These are phyloP conservation scores for Rhizopogon roseolus DNA, from an alignment of 768 basidiomycete species.

Conservation along the genomic window DNA sequence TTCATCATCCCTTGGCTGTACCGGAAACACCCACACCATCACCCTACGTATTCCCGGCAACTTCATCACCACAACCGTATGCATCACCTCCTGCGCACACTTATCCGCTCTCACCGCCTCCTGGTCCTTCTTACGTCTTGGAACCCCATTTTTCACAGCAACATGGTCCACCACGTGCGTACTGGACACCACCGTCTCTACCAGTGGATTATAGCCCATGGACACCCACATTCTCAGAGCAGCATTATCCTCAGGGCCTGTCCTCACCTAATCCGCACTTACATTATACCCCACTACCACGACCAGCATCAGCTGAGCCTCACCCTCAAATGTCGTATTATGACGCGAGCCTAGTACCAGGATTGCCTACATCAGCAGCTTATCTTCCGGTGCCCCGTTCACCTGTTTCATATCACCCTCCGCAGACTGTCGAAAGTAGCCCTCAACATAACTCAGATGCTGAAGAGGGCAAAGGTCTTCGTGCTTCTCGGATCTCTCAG, in stretches of 20 bases:
- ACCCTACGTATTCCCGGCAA: slow-evolving; percentile 3
- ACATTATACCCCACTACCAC: slow-evolving; percentile 35
- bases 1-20: slow-evolving; percentile 60
- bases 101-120: slow-evolving; percentile 22
- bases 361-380: slow-evolving; percentile 29
- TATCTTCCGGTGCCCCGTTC: slow-evolving; percentile 25
- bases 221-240: not conserved
- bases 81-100: slow-evolving; percentile 9
- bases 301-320: slow-evolving; percentile 51
- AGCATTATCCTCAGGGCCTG: not conserved
- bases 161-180: not conserved
- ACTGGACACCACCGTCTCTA: not conserved
- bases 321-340: slow-evolving; percentile 25
- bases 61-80: slow-evolving; percentile 16
- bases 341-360: slow-evolving; percentile 26
- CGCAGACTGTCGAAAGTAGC: slow-evolving; percentile 7
- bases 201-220: not conserved
- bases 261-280: slow-evolving; percentile 4
- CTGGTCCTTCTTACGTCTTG: slow-evolving; percentile 2
- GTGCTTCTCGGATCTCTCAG: slow-evolving; percentile 52
- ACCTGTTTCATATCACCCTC: slow-evolving; percentile 18
- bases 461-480: slow-evolving; percentile 58
- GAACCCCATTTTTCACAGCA: not conserved
- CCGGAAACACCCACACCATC: slow-evolving; percentile 34
- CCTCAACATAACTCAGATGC: slow-evolving; percentile 27